phyloP scores from a whole-genome alignment of 768 basidiomycete genomes.

The Epithele typhae region DNA sequence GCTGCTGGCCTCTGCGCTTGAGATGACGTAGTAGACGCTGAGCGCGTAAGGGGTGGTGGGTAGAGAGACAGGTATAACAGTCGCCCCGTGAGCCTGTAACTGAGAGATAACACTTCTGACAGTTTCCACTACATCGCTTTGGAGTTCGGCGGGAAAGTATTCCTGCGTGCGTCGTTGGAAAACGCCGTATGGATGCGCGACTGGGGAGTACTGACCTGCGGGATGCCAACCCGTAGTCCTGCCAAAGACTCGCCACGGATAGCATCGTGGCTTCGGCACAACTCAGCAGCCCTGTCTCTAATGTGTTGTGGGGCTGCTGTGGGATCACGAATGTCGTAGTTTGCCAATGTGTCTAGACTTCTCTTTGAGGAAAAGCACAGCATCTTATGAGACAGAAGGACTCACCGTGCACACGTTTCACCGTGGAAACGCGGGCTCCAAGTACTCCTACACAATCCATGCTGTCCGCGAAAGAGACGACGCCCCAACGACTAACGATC shows the following conservation, averaged over 20 bases:
- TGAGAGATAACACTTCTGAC: slow-evolving; percentile 41
- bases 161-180: slow-evolving; percentile 38
- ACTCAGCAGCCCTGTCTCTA: slow-evolving; percentile 32
- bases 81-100: slow-evolving; percentile 55
- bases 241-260: slow-evolving; percentile 25
- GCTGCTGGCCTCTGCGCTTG: slow-evolving; percentile 90
- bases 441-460: slow-evolving; percentile 92
- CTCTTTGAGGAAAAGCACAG: background rate
- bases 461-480: slow-evolving; percentile 91
- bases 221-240: slow-evolving; percentile 71
- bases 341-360: slow-evolving; percentile 30
- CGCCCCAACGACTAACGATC: slow-evolving; percentile 83
- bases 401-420: slow-evolving; percentile 61
- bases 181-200: background rate
- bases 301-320: slow-evolving; percentile 52
- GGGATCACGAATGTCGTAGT: slow-evolving; percentile 67
- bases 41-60: slow-evolving; percentile 69
- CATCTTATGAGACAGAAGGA: background rate
- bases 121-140: slow-evolving; percentile 37
- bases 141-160: slow-evolving; percentile 74
- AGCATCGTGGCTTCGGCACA: background rate
- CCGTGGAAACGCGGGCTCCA: slow-evolving; percentile 45
- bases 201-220: slow-evolving; percentile 41
- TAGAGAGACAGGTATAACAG: slow-evolving; percentile 67
- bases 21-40: slow-evolving; percentile 94